phyloP scores from a whole-genome alignment of 805 yeast species.

The Monosporozyma yasuniensis region DNA sequence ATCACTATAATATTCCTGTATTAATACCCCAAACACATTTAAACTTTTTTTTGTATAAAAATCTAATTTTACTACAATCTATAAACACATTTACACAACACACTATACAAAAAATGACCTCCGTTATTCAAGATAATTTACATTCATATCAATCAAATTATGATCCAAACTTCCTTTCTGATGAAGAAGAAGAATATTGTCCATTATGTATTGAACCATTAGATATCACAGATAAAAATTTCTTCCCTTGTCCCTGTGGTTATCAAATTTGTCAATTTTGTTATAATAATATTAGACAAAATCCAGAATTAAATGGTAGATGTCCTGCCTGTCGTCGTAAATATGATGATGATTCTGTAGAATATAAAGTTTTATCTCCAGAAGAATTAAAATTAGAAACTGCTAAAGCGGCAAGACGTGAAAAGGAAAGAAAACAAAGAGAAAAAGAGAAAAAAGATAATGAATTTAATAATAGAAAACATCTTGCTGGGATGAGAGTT shows the following conservation, averaged over 20 bases:
- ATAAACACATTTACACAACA: too few relatives aligned
- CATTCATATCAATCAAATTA: conserved; percentile 25
- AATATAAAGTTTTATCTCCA: conserved; percentile 69
- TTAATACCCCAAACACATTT: not conserved
- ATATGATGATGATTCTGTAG: conserved; percentile 88
- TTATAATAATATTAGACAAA: conserved; percentile 90
- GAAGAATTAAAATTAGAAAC: conserved; percentile 83
- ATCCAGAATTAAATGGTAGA: conserved; percentile 89
- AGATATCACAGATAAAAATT: conserved; percentile 92
- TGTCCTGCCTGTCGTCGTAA: conserved; percentile 97
- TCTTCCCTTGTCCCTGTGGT: conserved; percentile 99
- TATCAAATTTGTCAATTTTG: conserved; percentile 98
- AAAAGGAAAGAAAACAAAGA: conserved; percentile 69
- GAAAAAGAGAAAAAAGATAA: conserved; percentile 90
- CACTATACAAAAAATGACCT: conserved; percentile 10
- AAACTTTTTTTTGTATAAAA: not conserved
- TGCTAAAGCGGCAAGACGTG: conserved; percentile 68
- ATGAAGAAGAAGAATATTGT: conserved; percentile 37
- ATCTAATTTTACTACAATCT: too few relatives aligned
- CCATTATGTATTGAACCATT: conserved; percentile 97
- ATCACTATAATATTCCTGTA: not conserved
- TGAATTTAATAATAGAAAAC: conserved; percentile 73
- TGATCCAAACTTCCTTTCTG: conserved; percentile 29
- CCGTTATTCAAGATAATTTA: conserved; percentile 24
- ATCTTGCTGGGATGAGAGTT: conserved; percentile 94